Evolutionary conservation across 164 flowering plant genomes (phyloP).

Genomic region (Magnolia officinalis): DNA sequence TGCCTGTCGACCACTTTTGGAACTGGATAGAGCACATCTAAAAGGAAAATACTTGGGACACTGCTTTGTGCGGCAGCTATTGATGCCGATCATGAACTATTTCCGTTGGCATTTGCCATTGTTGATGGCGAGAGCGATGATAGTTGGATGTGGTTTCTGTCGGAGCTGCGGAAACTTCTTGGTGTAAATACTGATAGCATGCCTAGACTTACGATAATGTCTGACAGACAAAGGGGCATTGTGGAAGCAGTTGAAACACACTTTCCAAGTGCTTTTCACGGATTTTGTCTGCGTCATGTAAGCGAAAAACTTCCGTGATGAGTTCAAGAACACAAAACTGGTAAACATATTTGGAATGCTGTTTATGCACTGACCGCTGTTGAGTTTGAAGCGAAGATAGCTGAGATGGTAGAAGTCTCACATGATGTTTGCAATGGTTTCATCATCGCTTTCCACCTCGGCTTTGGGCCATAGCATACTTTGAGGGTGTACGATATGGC

Average conservation of each 20-base stretch:
- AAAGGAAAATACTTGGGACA: slow-evolving; percentile 86
- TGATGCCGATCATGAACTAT: slow-evolving; percentile 64
- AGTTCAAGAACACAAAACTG: slow-evolving; percentile 47
- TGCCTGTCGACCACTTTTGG: slow-evolving; percentile 88
- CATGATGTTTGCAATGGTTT: slow-evolving; percentile 77
- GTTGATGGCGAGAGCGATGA: slow-evolving; percentile 88
- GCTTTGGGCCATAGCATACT: slow-evolving; percentile 90
- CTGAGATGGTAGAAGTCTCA: slow-evolving; percentile 81
- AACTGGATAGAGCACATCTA: slow-evolving; percentile 73
- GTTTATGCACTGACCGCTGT: slow-evolving; percentile 83
- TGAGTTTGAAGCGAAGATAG: slow-evolving; percentile 72
- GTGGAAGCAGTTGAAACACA: slow-evolving; percentile 52
- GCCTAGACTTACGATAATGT: slow-evolving; percentile 50
- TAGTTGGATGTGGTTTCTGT: slow-evolving; percentile 66
- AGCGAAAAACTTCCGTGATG: slow-evolving; percentile 56
- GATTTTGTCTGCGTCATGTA: slow-evolving; percentile 47
- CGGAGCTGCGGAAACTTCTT: slow-evolving; percentile 64
- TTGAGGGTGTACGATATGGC: slow-evolving; percentile 89
- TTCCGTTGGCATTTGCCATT: slow-evolving; percentile 83
- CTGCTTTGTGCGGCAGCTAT: slow-evolving; percentile 81
- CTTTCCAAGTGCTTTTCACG: slow-evolving; percentile 52
- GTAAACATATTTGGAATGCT: slow-evolving; percentile 91
- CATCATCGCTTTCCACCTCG: slow-evolving; percentile 68
- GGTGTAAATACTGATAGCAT: slow-evolving; percentile 69
- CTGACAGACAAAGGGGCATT: slow-evolving; percentile 41